Percentiles rank a stretch among this genome's conserved stretches.
Evolutionary conservation across 129 eudicot genomes (phyloP).

Genomic region (Tagetes patula): DNA sequence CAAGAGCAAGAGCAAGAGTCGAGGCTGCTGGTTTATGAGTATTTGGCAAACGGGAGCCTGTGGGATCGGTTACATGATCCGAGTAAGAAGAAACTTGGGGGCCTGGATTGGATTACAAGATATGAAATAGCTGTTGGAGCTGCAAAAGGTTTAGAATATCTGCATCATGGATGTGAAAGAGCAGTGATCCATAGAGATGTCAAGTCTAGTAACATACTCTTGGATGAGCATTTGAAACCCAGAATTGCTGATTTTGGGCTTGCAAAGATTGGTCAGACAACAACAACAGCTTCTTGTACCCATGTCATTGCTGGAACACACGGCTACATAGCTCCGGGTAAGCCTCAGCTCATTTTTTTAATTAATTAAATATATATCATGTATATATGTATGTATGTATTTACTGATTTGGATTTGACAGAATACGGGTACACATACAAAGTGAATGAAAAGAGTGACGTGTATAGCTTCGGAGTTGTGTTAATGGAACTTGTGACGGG

Average conservation of each 20-base stretch:
- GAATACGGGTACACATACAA: constrained; percentile 90
- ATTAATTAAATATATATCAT: too few relatives aligned
- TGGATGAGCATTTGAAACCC: constrained; percentile 74
- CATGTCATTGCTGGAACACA: constrained; percentile 80
- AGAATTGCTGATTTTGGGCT: constrained; percentile 86
- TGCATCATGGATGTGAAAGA: constrained; percentile 73
- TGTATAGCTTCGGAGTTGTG: constrained; percentile 91
- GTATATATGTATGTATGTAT: too few relatives aligned
- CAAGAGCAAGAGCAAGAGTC: constrained; percentile 75
- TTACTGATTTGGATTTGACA: constrained; percentile 21
- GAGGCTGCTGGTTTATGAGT: constrained; percentile 77
- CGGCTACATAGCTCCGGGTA: constrained; percentile 91
- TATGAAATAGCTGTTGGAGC: constrained; percentile 77
- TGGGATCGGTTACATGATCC: constrained; percentile 70
- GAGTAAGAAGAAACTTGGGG: constrained; percentile 38
- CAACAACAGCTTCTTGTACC: constrained; percentile 40
- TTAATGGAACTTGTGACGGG: constrained; percentile 92
- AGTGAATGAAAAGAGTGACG: constrained; percentile 86
- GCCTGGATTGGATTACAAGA: constrained; percentile 66
- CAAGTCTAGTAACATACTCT: constrained; percentile 76
- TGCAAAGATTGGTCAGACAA: constrained; percentile 58
- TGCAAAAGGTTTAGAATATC: constrained; percentile 70
- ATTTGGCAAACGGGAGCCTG: constrained; percentile 76
- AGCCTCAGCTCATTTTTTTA: not conserved
- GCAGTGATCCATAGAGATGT: constrained; percentile 82